phyloP scores from a whole-genome alignment of 768 basidiomycete genomes.

The Lentinula raphanica region DNA sequence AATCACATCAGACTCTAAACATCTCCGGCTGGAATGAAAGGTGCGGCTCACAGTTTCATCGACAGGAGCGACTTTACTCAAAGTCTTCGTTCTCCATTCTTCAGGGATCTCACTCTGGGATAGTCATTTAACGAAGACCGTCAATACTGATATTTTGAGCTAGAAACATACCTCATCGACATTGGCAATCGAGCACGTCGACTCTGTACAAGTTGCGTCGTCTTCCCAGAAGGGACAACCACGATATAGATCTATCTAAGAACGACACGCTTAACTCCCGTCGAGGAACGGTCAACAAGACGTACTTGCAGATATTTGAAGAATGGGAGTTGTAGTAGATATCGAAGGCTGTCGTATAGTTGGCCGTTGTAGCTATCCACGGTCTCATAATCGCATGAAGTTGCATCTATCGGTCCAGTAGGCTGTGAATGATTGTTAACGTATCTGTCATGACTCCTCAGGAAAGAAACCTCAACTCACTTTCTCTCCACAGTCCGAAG shows the following conservation, averaged over 20 bases:
- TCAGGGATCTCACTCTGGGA: conserved; percentile 81
- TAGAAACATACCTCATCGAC: conserved; percentile 71
- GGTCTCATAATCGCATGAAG: conserved; percentile 88
- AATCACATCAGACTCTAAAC: too few relatives aligned
- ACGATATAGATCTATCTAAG: conserved; percentile 82
- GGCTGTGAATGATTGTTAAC: conserved; percentile 36
- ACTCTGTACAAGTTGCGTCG: conserved; percentile 86
- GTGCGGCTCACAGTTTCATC: conserved; percentile 45
- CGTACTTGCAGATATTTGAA: conserved; percentile 90
- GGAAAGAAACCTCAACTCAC: background rate
- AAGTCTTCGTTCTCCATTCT: conserved; percentile 82
- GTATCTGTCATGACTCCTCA: background rate
- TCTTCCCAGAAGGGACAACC: conserved; percentile 99
- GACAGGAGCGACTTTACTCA: conserved; percentile 72
- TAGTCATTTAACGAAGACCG: background rate
- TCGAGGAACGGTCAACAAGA: background rate
- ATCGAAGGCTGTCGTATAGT: conserved; percentile 66
- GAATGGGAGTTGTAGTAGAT: conserved; percentile 86
- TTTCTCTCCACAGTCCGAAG: background rate
- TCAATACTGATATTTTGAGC: background rate
- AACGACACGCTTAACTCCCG: conserved; percentile 2
- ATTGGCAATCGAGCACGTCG: conserved; percentile 87
- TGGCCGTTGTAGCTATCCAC: conserved; percentile 84
- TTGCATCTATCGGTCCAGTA: conserved; percentile 81
- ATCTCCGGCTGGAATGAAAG: background rate